phyloP scores from a whole-genome alignment of 23 red algal genomes.

The Chondrus crispus region DNA sequence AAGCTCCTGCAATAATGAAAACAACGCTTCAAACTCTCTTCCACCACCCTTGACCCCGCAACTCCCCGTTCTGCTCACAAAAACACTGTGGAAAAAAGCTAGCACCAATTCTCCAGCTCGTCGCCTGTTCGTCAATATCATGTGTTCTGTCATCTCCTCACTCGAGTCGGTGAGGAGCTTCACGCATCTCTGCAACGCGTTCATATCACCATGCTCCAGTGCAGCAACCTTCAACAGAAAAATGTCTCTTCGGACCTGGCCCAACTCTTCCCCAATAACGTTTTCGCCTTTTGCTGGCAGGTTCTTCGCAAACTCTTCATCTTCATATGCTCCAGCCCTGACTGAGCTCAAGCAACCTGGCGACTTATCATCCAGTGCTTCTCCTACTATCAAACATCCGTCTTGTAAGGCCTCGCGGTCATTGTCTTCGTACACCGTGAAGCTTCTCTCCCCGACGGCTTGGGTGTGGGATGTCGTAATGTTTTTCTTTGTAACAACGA shows the following conservation, averaged over 20 bases:
- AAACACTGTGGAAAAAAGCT: neutral
- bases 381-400: neutral
- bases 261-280: neutral
- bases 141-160: neutral
- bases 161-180: neutral
- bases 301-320: too few relatives aligned
- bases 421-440: neutral
- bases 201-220: neutral
- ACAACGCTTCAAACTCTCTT: neutral
- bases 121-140: neutral
- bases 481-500: neutral
- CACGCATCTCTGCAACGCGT: neutral
- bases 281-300: neutral
- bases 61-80: neutral
- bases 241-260: neutral
- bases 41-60: neutral
- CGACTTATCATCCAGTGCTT: neutral
- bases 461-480: neutral
- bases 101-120: neutral
- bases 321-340: too few relatives aligned
- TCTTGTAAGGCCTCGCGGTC: neutral
- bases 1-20: neutral
- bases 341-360: too few relatives aligned
- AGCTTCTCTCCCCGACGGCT: neutral
- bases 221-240: neutral